These are phyloP conservation scores for Physcomitrellopsis africana DNA, from an alignment of 225 moss, liverwort and hornwort species.

Conservation along the genomic window DNA sequence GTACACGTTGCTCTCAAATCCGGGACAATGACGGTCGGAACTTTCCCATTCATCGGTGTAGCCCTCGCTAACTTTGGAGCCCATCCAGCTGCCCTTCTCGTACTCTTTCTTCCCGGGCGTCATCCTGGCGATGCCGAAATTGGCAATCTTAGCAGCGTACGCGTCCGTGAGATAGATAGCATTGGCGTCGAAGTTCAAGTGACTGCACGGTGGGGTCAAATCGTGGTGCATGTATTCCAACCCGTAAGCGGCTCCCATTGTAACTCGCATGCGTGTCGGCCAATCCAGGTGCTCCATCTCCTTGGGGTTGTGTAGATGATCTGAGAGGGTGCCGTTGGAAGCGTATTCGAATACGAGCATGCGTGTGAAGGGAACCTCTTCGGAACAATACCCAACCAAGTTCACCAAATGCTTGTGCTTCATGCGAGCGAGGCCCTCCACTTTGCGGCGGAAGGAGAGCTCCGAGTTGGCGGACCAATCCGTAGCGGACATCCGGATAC, in stretches of 20 bases:
- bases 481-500: constrained; percentile 61
- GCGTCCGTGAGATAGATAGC: constrained; percentile 83
- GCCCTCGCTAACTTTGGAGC: constrained; percentile 50
- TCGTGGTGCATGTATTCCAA: constrained; percentile 94
- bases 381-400: constrained; percentile 73
- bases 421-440: constrained; percentile 82
- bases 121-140: constrained; percentile 78
- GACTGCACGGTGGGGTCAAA: constrained; percentile 80
- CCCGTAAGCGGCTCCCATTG: constrained; percentile 84
- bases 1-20: constrained; percentile 78
- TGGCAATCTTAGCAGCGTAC: constrained; percentile 84
- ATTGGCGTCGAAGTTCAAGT: constrained; percentile 78
- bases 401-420: constrained; percentile 87
- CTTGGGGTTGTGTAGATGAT: constrained; percentile 80
- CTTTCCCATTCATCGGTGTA: constrained; percentile 66
- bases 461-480: constrained; percentile 76
- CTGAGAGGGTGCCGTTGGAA: constrained; percentile 80
- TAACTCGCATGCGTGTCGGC: constrained; percentile 82
- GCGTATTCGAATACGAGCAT: constrained; percentile 94
- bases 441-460: constrained; percentile 79
- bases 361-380: constrained; percentile 81
- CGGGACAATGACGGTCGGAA: constrained; percentile 64
- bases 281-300: constrained; percentile 87
- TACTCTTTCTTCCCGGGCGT: constrained; percentile 32
- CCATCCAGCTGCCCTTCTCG: constrained; percentile 32